These are phyloP conservation scores for Tubosaeta sp. DNA, from an alignment of 768 basidiomycete genomes.

Conservation along the genomic window DNA sequence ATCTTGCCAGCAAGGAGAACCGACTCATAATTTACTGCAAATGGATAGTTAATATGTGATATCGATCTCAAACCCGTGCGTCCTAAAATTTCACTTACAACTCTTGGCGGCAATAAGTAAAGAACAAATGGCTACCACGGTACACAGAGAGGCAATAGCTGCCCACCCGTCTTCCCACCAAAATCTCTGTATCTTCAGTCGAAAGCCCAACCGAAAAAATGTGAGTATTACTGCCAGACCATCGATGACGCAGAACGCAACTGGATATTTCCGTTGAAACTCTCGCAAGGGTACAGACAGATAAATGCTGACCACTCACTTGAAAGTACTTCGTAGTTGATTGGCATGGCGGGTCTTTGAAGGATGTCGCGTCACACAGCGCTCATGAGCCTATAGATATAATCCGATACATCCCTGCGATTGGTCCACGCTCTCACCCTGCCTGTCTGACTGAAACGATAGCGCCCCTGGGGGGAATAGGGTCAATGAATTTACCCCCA, in stretches of 20 bases:
- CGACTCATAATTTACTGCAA: not conserved
- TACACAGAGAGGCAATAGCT: conserved; percentile 5
- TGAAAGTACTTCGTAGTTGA: not conserved
- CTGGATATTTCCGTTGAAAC: not conserved
- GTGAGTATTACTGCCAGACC: conserved; percentile 8
- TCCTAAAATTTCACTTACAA: not conserved
- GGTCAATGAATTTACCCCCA: too few species aligned
- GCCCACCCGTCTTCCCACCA: conserved; percentile 27
- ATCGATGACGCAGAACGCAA: conserved; percentile 1
- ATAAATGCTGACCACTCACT: conserved; percentile 1
- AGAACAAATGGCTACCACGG: not conserved
- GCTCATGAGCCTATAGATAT: too few species aligned
- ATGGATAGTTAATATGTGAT: not conserved
- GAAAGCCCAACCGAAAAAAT: conserved; percentile 12
- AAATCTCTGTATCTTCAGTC: conserved; percentile 13
- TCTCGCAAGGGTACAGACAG: not conserved
- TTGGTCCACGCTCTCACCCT: not conserved
- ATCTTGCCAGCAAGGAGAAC: not conserved
- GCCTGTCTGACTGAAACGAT: too few species aligned
- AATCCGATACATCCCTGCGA: not conserved
- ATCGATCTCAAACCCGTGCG: too few species aligned
- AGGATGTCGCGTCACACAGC: not conserved
- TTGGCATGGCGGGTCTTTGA: conserved; percentile 1
- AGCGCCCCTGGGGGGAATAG: not conserved
- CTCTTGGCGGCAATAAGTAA: not conserved